Evolutionary conservation across 176 grass and related monocot genomes (phyloP).

Genomic region (Juncus effusus): DNA sequence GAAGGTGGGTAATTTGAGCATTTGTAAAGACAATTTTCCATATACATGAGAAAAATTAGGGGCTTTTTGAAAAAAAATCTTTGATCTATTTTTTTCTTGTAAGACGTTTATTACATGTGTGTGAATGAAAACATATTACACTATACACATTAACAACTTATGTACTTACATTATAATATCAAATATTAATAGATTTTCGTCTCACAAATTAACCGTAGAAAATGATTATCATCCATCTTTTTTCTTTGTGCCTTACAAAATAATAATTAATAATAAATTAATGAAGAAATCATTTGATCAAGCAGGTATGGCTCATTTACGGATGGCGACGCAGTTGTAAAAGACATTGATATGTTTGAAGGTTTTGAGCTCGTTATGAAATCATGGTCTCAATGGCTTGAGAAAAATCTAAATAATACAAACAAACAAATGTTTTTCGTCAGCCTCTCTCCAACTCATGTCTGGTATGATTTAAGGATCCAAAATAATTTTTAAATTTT

Average conservation of each 20-base stretch:
- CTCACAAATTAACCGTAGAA: no score
- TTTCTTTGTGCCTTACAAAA: background rate
- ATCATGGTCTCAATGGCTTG: slow-evolving; percentile 57
- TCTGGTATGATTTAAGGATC: slow-evolving; percentile 38
- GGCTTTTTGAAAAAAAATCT: no score
- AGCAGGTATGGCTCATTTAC: slow-evolving; percentile 72
- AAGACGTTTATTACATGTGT: no score
- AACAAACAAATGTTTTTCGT: slow-evolving; percentile 71
- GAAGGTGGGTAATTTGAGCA: no score
- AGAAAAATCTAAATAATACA: slow-evolving; percentile 39
- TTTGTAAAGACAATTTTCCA: no score
- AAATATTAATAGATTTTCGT: background rate
- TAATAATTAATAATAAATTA: background rate
- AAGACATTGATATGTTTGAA: slow-evolving; percentile 66
- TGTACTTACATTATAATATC: no score
- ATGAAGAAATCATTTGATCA: background rate
- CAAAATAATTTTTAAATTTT: slow-evolving; percentile 22
- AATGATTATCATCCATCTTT: slow-evolving; percentile 3
- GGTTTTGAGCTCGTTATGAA: slow-evolving; percentile 66
- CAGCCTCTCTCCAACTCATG: slow-evolving; percentile 74
- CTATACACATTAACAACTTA: background rate
- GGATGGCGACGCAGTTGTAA: slow-evolving; percentile 41
- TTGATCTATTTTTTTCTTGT: no score
- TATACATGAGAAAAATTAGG: no score
- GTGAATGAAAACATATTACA: no score